Evolutionary conservation across 805 yeast genomes (phyloP).

Genomic region (Wickerhamomyces sydowiorum): DNA sequence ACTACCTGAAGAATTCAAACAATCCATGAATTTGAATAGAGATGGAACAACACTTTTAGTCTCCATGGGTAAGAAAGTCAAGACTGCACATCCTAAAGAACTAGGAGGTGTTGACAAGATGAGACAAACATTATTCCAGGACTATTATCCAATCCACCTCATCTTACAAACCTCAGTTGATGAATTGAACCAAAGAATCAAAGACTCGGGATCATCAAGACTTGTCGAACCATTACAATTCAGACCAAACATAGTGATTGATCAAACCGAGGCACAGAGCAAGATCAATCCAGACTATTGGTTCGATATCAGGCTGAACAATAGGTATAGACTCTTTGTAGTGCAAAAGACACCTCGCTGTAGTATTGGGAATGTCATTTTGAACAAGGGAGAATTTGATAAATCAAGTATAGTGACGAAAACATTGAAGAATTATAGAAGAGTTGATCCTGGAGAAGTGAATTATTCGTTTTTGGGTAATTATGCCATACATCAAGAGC

Average conservation of each 20-base stretch:
- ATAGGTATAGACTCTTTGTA: not conserved
- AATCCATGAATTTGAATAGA: conserved; percentile 12
- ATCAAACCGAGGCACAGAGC: not conserved
- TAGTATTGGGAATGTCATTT: conserved; percentile 15
- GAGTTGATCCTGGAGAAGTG: conserved; percentile 11
- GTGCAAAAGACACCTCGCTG: conserved; percentile 18
- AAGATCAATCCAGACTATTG: conserved; percentile 9
- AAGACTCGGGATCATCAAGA: conserved; percentile 2
- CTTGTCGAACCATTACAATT: conserved; percentile 12
- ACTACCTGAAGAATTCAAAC: conserved; percentile 12
- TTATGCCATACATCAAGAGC: conserved; percentile 14
- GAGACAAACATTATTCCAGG: conserved; percentile 15
- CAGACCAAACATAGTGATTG: conserved; percentile 15
- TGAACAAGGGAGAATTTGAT: conserved; percentile 12
- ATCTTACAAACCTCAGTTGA: conserved; percentile 10
- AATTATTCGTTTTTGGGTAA: conserved; percentile 12
- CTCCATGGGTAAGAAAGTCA: conserved; percentile 13
- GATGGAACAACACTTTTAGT: conserved; percentile 12
- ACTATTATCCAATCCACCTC: conserved; percentile 17
- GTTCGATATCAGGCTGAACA: conserved; percentile 6
- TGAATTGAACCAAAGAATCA: conserved; percentile 7
- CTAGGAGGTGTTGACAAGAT: conserved; percentile 1
- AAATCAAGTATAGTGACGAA: conserved; percentile 12
- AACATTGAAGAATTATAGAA: conserved; percentile 10
- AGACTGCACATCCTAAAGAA: conserved; percentile 11